Evolutionary conservation across 345 rosid genomes (phyloP), one percentile per base, ranked within the genome.

Genomic region (Eucalyptus curtisii): DNA sequence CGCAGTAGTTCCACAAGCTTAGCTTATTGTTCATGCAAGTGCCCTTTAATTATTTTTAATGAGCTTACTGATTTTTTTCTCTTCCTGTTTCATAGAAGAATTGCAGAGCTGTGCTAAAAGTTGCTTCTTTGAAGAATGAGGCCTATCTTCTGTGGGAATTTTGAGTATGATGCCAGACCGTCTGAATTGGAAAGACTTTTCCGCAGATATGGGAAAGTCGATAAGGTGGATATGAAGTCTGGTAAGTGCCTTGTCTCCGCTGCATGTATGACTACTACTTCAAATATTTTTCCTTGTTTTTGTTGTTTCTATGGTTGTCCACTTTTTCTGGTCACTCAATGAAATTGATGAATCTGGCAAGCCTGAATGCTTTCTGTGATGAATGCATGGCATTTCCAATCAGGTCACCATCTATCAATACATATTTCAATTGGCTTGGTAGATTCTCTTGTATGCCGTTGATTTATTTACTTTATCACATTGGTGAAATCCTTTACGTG

Each of bases 201-300:
- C 95, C 93, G 93, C 88, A 94, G 93, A 81, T 96, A 96, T 87
- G 99, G 99, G 50, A 95, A 93, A 88, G 97, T 97, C 16, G 99
- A 97, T 89, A 91, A 97, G 87, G 99, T 97, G 89, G 98, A 97
- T 89, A 95, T 97, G 98, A 97, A 96, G 92, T 94, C 99, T 92
- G 99, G 99, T 96, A 91, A 94, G 94, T 90, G 87, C 76, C 53
- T 80, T n/a, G 80, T 37, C 45, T 71, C 45, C 27, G 1, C 30
- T 76, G 84, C 84, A 40, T 12, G 84, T 76, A 40, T 76, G 84
- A 76, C 84, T 76, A 76, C 84, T 40, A 76, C 82, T 71, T 22
- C 66, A 49, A 40, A 50, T 24, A 50, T 45, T 31, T 71, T 52
- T 25, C 42, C 11, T 49, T 49, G 44, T 80, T 7, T 87, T 11